Base-by-base conservation (phyloP, 169 alveolate species). In the Plasmodium falciparum region DNA sequence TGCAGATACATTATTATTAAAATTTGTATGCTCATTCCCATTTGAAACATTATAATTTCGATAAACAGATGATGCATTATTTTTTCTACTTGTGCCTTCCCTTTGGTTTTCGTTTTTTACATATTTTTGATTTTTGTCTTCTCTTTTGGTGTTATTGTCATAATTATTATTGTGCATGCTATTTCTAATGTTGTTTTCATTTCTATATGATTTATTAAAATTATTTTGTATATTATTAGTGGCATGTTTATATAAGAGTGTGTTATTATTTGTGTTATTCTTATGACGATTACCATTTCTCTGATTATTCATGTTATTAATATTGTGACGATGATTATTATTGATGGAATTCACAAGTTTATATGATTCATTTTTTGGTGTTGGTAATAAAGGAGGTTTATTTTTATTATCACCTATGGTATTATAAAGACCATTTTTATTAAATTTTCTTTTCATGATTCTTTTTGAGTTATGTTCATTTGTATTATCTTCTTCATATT, bases 321-420 rank as follows among this genome's bases (percentile, higher is more conserved):
- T 20, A 61, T n/a, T 61, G 11, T 61, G 22, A n/a, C 43, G 15
- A 61, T 26, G n/a, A 61, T 26, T 20, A 17, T 61, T 61, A 17
- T 26, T 20, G 2, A 61, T 17, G n/a, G 6, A 20, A 9, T 9
- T 17, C 15, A 17, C 24, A 61, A 0, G 24, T 26, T 29, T 29
- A 22, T 70, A 17, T 1, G 45, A 47, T 6, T 70, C 78, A 17
- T 6, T 47, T 13, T n/a, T 39, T 45, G 78, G 78, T 20, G 78
- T 70, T 8, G 78, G 78, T 7, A 70, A 24, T 45, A 70, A 45
- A 70, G 78, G 78, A 5, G 78, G 78, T 47, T 70, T 70, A 70
- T 70, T 47, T 47, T 70, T 70, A 70, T 70, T 70, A 45, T 70
- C 62, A 70, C 11, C 7, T 2, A 47, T 0, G 0, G 33, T 20